Conservation (phyloP, 331 rosid species). For the Cydonia oblonga region DNA sequence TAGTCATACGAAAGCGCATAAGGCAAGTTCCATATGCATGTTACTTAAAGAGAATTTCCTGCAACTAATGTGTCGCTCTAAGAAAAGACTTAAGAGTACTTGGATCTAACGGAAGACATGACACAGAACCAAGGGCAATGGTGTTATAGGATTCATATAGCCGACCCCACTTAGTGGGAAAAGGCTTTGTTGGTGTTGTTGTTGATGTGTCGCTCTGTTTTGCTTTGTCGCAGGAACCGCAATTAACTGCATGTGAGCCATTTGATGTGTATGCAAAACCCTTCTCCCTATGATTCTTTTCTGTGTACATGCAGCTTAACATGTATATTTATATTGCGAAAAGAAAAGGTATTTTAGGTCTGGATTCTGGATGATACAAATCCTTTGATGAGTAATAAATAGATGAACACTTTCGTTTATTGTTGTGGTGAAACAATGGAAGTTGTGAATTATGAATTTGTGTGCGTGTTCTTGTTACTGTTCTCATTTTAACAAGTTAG, state of each 20-base stretch:
- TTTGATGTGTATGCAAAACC: conserved; percentile 75
- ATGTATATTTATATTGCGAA: not conserved
- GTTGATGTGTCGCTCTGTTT: not conserved
- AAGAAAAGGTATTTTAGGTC: not conserved
- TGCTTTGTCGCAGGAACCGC: conserved; percentile 74
- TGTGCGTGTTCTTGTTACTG: not conserved
- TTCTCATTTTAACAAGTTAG: not conserved
- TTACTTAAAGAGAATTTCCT: too few species aligned
- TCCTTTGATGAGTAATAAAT: not conserved
- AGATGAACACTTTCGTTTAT: not conserved
- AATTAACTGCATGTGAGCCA: conserved; percentile 60
- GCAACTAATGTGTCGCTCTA: too few species aligned
- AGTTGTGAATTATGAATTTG: not conserved
- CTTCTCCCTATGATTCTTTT: conserved; percentile 43
- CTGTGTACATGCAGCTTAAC: not conserved
- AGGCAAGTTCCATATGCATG: too few species aligned
- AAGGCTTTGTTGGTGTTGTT: too few species aligned
- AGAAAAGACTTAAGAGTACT: too few species aligned
- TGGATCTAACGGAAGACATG: too few species aligned
- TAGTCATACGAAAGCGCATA: not conserved
- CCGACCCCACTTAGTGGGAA: too few species aligned
- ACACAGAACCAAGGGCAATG: too few species aligned
- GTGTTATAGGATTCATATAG: too few species aligned
- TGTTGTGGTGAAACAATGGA: not conserved
- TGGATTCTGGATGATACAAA: not conserved